A percentile compares a stretch with the other conserved stretches of the same genome.
Conservation (phyloP, 805 yeast genomes). For the Soucietia sequanensis region DNA sequence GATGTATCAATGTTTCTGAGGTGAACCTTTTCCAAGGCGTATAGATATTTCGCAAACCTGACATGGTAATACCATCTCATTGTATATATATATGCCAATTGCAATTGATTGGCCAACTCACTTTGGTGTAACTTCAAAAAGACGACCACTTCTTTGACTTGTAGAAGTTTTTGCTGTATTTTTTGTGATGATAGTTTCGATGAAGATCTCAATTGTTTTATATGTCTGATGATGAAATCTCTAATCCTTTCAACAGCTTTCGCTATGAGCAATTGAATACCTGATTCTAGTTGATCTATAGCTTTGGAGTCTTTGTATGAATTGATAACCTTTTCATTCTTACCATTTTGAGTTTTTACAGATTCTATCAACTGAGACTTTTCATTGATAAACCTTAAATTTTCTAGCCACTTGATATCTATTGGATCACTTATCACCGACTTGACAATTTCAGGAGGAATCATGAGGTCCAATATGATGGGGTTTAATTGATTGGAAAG, state of each 20-base stretch:
- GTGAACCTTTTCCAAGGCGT: slow-evolving; percentile 65
- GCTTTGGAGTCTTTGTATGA: slow-evolving; percentile 24
- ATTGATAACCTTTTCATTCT: slow-evolving; percentile 8
- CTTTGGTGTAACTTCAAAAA: slow-evolving; percentile 57
- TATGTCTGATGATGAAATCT: slow-evolving; percentile 60
- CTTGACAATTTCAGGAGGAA: slow-evolving; percentile 69
- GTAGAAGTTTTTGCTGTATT: slow-evolving; percentile 64
- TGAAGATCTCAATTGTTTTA: slow-evolving; percentile 60
- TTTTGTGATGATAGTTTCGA: slow-evolving; percentile 66
- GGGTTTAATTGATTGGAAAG: slow-evolving; percentile 58
- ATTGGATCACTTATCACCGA: slow-evolving; percentile 60
- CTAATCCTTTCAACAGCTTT: slow-evolving; percentile 77
- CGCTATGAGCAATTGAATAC: slow-evolving; percentile 50
- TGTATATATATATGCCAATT: slow-evolving; percentile 79
- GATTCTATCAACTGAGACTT: slow-evolving; percentile 51
- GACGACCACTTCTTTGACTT: slow-evolving; percentile 57
- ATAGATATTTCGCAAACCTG: slow-evolving; percentile 72
- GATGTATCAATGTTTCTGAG: slow-evolving; percentile 54
- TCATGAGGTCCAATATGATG: slow-evolving; percentile 67
- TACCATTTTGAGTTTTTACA: slow-evolving; percentile 7
- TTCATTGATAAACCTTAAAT: slow-evolving; percentile 55
- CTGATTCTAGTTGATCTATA: slow-evolving; percentile 27
- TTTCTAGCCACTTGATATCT: slow-evolving; percentile 63
- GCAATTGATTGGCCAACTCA: slow-evolving; percentile 67
- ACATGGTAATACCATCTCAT: slow-evolving; percentile 91